These are phyloP conservation scores for Phyllosticta ampelicida DNA, from an alignment of 2,329 filamentous ascomycete genomes.

Conservation along the genomic window DNA sequence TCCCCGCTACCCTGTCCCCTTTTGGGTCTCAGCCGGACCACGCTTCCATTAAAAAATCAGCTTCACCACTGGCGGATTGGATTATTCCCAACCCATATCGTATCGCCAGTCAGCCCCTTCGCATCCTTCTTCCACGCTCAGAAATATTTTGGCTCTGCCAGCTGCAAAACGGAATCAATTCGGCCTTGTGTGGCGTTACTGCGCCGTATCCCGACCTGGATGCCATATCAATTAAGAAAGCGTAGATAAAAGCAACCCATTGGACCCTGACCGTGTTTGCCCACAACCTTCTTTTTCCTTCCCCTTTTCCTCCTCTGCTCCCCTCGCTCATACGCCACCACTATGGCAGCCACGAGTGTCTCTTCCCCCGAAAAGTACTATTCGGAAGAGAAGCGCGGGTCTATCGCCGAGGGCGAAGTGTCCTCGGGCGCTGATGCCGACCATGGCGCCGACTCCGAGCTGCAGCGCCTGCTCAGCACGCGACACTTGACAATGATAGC, in stretches of 20 bases:
- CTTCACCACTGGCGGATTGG: background rate
- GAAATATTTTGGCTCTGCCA: background rate
- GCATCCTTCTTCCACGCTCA: background rate
- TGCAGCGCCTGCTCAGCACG: constrained; percentile 31
- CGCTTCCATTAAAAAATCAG: background rate
- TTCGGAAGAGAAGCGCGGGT: constrained; percentile 4
- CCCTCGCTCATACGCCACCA: background rate
- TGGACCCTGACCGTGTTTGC: background rate
- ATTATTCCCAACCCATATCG: background rate
- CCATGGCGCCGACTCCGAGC: constrained; percentile 23
- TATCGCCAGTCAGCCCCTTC: background rate
- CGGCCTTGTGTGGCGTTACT: background rate
- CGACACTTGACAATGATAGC: constrained; percentile 32
- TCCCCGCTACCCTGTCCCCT: background rate
- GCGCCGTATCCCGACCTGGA: background rate
- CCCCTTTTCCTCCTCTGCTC: background rate
- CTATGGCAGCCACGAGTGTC: constrained; percentile 3
- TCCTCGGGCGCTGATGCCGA: constrained; percentile 9
- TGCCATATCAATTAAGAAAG: background rate
- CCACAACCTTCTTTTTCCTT: too few species aligned
- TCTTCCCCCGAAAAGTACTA: background rate
- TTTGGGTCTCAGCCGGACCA: background rate
- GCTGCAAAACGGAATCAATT: background rate
- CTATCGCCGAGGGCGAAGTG: constrained; percentile 4
- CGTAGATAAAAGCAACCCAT: background rate